These are phyloP conservation scores for Naganishia vishniacii DNA, from an alignment of 768 basidiomycete genomes.

Conservation along the genomic window DNA sequence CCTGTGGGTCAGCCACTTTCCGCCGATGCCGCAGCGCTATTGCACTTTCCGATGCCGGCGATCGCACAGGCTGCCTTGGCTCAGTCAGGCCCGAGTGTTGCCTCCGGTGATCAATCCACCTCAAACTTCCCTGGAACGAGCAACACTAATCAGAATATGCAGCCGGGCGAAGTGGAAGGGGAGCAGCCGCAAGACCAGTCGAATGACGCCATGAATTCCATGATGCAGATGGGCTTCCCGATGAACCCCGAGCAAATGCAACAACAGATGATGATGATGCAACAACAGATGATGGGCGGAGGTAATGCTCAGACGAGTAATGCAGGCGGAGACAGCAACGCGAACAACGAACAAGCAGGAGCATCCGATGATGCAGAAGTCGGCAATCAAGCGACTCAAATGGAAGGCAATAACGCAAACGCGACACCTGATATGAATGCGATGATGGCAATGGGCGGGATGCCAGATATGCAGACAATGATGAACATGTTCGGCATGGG, in stretches of 20 bases:
- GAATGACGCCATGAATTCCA: constrained; percentile 52
- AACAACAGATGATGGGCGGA: constrained; percentile 48
- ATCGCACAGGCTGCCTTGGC: background rate
- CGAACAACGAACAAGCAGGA: constrained; percentile 39
- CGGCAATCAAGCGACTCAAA: constrained; percentile 25
- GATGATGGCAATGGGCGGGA: constrained; percentile 69
- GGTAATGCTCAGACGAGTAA: constrained; percentile 20
- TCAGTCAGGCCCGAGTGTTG: background rate
- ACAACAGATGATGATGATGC: constrained; percentile 56
- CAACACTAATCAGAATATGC: background rate
- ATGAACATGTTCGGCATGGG: constrained; percentile 29
- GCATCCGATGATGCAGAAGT: constrained; percentile 34
- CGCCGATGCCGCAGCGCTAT: constrained; percentile 29
- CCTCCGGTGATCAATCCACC: background rate
- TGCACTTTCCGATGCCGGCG: constrained; percentile 20
- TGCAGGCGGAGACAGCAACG: constrained; percentile 69
- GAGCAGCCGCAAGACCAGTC: background rate
- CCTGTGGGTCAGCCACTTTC: constrained; percentile 22
- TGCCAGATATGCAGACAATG: constrained; percentile 35
- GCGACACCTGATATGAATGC: constrained; percentile 66
- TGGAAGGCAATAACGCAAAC: constrained; percentile 54
- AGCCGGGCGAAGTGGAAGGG: background rate
- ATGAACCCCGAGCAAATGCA: constrained; percentile 75
- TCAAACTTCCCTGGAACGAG: background rate
- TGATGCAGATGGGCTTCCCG: constrained; percentile 71